Evolutionary conservation across 2,329 filamentous ascomycete species (phyloP), one percentile per base, ranked within the genome.

Genomic region (Epichloe elymi): DNA sequence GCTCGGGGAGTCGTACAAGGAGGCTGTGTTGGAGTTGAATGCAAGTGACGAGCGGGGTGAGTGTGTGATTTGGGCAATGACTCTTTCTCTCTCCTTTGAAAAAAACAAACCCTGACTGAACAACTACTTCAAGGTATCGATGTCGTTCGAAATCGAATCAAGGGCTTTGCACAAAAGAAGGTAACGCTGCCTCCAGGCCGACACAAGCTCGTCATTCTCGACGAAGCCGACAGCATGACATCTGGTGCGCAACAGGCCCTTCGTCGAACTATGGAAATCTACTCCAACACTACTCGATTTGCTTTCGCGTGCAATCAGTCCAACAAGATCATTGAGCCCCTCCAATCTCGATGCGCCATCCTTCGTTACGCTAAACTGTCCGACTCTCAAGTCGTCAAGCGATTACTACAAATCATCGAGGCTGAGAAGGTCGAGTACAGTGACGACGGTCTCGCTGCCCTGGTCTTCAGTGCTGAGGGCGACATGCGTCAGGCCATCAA

Each of bases 401-500:
- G 93, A 40, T 69, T 98, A 55, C 73, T 93, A 68, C 90, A 97
- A 64, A 93, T 98, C 59, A 93, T 89, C 64, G 85, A 93, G 64
- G 89, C 88, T 1, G 93, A 98, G 69, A 82, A 86, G 57, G 89
- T 97, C 43, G 76, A 93, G 64, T 88, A 89, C 69, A 90, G 83
- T 48, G 93, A 98, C 60, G 91, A 97, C 65, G 93, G 93, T 1
- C 75, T 97, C 53, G 93, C 91, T 0, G 93, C 93, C n/a, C 74
- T 98, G 36, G 89, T 98, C 1, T 98, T 98, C 72, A 93, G 86
- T 55, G 93, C 93, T 6, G 93, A 98, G 68, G 93, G 93, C 51
- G 93, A 98, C 65, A 98, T 98, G 93, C 82, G 93, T 54, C 93
- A 98, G 70, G 93, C 93, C 37, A 95, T 98, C 74, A 98, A 98